Conservation (phyloP, 805 yeast species). For the Candida orba region DNA sequence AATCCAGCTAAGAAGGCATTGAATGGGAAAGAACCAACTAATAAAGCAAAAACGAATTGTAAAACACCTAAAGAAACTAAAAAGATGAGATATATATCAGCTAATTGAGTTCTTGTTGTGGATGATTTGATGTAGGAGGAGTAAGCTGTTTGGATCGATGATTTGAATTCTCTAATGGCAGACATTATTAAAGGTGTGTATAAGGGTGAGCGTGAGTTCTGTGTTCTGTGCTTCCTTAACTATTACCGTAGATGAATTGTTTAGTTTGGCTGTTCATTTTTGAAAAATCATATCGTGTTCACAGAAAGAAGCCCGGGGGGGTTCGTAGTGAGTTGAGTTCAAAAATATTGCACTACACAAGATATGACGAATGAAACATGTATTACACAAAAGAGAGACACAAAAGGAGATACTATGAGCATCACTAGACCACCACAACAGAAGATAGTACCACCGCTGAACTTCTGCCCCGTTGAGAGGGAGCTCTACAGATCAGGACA, state of each 20-base stretch:
- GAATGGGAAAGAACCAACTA: slow-evolving; percentile 90
- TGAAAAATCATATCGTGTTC: not conserved
- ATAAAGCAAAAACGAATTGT: slow-evolving; percentile 69
- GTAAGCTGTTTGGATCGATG: slow-evolving; percentile 25
- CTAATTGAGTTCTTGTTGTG: slow-evolving; percentile 46
- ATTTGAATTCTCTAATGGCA: slow-evolving; percentile 7
- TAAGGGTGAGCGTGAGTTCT: not conserved
- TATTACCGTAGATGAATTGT: no score
- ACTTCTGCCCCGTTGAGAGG: slow-evolving; percentile 91
- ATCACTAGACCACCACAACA: slow-evolving; percentile 39
- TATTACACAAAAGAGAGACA: slow-evolving; percentile 13
- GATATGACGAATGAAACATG: slow-evolving; percentile 7
- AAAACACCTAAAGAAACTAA: slow-evolving; percentile 66
- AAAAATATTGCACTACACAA: no score
- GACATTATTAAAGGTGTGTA: slow-evolving; percentile 11
- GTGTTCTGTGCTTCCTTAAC: no score
- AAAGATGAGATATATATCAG: slow-evolving; percentile 72
- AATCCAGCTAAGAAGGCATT: slow-evolving; percentile 95
- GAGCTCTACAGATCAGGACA: slow-evolving; percentile 87
- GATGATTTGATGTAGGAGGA: slow-evolving; percentile 27
- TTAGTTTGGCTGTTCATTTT: not conserved
- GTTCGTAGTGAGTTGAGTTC: no score
- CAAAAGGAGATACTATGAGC: not conserved
- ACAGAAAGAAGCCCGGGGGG: no score
- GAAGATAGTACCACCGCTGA: slow-evolving; percentile 85